phyloP scores from a whole-genome alignment of 331 rosid species.

The Quercus lobata region DNA sequence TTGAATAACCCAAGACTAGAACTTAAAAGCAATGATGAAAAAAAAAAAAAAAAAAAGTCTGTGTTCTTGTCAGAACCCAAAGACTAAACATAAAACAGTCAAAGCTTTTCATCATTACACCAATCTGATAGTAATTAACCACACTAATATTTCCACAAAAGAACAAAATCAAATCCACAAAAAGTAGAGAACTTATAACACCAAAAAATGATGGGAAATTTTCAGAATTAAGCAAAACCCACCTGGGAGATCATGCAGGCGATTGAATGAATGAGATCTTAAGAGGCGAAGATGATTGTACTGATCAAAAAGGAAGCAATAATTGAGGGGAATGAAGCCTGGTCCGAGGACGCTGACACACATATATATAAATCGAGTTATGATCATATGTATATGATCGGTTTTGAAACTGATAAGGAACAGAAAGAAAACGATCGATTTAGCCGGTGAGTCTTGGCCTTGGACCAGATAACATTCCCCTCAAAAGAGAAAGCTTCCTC shows the following conservation, averaged over 20 bases:
- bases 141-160: conserved; percentile 3
- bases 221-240: conserved; percentile 1
- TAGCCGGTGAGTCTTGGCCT: conserved; percentile 13
- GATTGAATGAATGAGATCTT: background rate
- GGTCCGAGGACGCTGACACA: conserved; percentile 46
- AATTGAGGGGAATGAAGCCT: conserved; percentile 69
- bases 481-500: conserved; percentile 49
- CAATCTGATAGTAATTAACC: conserved; percentile 17
- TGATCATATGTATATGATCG: background rate
- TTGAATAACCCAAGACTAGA: conserved; percentile 15
- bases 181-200: background rate
- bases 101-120: conserved; percentile 39
- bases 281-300: background rate
- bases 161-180: background rate
- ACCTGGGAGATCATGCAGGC: conserved; percentile 13
- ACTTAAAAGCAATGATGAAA: conserved; percentile 32
- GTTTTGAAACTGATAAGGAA: background rate
- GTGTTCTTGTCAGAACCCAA: conserved; percentile 14
- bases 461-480: conserved; percentile 78
- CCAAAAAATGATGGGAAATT: background rate
- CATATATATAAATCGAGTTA: background rate
- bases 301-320: conserved; percentile 34
- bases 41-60: conserved; percentile 12
- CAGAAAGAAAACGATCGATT: background rate
- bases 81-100: conserved; percentile 14